Base-by-base conservation (phyloP, 495 filamentous ascomycete genomes). In the Hamigera avellanea region DNA sequence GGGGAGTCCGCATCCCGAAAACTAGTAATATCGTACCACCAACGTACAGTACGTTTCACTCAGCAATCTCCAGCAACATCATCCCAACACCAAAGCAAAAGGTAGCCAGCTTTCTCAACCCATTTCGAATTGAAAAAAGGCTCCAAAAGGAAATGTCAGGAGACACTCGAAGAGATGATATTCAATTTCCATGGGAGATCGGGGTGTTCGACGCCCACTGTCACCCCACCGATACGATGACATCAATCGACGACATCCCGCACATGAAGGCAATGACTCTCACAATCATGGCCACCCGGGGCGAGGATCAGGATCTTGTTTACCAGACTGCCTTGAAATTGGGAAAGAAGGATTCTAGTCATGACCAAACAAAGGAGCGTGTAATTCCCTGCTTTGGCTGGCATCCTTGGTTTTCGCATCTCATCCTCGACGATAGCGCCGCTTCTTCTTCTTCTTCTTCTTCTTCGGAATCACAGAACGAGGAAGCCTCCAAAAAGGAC, bases 321-420 rank as follows among this genome's bases (percentile, higher is more conserved):
- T 70, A 71, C 12, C 51, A 78, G 17, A 70, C 81, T 35, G 80
- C 86, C 2, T 14, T 25, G 23, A 54, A 41, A 2, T 32, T 41
- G 35, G 27, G 14, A 33, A 35, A 21, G 28, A 35, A 21, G n/a
- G 28, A 37, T 26, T 36, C 44, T 28, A 50, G 35, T 44, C 46
- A 54, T 43, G 50, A 45, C 27, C 14, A 35, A 19, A 17, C n/a
- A 8, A 30, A 27, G n/a, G 43, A 46, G 8, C 51, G 44, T 12
- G 49, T 95, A 9, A 42, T 95, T 1, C 89, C 91, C 0, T 79
- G 78, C 19, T 98, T 95, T 61, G 91, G 91, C n/a, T 95, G 89
- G 86, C 91, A 98, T 56, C 93, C 93, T 1, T 98, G 91, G 91
- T 98, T 96, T 58, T 91, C 89, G 1, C 70, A 98, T 52, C 81